Evolutionary conservation across 106 monocot genomes (phyloP), one percentile per base, ranked within the genome.

Genomic region (Posidonia australis): DNA sequence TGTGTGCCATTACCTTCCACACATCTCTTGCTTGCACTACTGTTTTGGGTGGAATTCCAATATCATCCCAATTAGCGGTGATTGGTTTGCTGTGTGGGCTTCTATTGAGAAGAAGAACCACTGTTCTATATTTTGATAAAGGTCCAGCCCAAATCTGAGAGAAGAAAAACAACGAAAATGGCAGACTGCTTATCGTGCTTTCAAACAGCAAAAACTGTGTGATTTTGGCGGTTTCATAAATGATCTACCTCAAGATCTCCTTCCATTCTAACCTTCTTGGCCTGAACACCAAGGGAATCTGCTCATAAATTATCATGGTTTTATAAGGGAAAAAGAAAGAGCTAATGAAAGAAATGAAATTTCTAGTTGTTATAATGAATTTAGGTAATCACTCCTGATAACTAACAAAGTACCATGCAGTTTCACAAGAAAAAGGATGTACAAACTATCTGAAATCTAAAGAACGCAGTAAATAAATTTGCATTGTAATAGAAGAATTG

Each of bases 251-350:
- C 83, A 26, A 63, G 56, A 54, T 79, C 68, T 26, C 86, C 91
- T 55, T 79, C 76, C 72, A 73, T 84, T 57, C 77, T 71, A n/a
- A 92, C 80, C 79, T 92, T 87, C 57, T 82, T 87, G 41, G 81
- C 92, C 69, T 84, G 87, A 68, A 84, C 63, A 46, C 92, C 87
- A 17, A 79, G 77, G 36, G 77, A 62, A 84, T 87, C 92, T 91
- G 78, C 29, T 16, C 61, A 46, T 32, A 47, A 17, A 28, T 30
- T 16, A 56, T 27, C 30, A 30, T 23, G 13, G 17, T 57, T 3
- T 9, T 19, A 19, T 16, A n/a, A n/a, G n/a, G n/a, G n/a, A n/a
- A n/a, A n/a, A n/a, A n/a, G n/a, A n/a, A n/a, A n/a, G n/a, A n/a
- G n/a, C n/a, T n/a, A n/a, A n/a, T n/a, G n/a, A n/a, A n/a, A n/a